These are phyloP conservation scores for Allomyces javanicus DNA, from an alignment of 192 early-diverging fungal genomes.

Conservation along the genomic window DNA sequence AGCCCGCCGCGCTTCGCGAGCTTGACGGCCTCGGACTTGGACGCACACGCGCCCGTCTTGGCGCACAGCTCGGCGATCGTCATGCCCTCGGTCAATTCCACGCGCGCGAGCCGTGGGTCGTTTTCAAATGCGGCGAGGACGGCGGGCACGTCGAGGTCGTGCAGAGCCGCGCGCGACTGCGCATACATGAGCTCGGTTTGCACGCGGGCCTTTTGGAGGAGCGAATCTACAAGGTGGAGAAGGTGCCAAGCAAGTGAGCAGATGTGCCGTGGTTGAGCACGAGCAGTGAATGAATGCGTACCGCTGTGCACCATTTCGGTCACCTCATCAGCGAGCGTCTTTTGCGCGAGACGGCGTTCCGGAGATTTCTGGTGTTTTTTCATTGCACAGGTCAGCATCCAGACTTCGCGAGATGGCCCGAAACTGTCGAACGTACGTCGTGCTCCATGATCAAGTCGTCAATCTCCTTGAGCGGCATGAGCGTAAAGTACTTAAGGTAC, in stretches of 20 bases:
- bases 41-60: constrained; percentile 35
- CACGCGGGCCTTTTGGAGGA: constrained; percentile 17
- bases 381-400: background rate
- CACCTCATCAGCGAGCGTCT: constrained; percentile 54
- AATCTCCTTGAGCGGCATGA: constrained; percentile 44
- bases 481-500: constrained; percentile 63
- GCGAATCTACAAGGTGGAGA: background rate
- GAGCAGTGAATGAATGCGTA: constrained; percentile 9
- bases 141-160: constrained; percentile 22
- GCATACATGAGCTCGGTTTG: constrained; percentile 63
- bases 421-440: constrained; percentile 16
- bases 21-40: constrained; percentile 59
- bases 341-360: constrained; percentile 51
- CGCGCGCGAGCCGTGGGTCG: constrained; percentile 34
- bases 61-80: constrained; percentile 39
- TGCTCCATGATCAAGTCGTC: constrained; percentile 38
- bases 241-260: background rate
- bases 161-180: constrained; percentile 11
- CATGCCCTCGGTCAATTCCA: constrained; percentile 20
- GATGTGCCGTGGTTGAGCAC: no score
- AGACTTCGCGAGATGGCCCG: background rate
- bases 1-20: constrained; percentile 57
- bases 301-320: constrained; percentile 80
- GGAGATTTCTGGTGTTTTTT: constrained; percentile 21
- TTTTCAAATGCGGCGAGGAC: constrained; percentile 52